These are phyloP conservation scores for Phialemoniopsis sp. DNA, from an alignment of 2,329 filamentous ascomycete genomes.

Conservation along the genomic window DNA sequence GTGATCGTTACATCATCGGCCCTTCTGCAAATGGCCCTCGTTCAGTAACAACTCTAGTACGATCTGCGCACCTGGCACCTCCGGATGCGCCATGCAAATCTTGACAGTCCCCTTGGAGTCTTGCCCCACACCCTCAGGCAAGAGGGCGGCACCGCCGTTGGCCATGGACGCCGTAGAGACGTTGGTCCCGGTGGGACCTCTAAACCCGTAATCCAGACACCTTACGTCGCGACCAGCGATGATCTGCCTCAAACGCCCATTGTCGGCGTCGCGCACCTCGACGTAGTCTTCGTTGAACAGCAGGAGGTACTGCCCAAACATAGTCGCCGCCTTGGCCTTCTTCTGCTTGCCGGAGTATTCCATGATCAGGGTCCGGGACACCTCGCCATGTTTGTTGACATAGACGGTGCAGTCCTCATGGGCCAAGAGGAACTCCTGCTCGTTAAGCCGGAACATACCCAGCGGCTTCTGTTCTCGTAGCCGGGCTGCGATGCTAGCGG, in stretches of 20 bases:
- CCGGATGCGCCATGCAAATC: constrained; percentile 91
- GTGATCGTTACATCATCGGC: constrained; percentile 2
- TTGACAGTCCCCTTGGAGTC: constrained; percentile 76
- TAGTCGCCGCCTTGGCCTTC: constrained; percentile 76
- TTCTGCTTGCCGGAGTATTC: constrained; percentile 90
- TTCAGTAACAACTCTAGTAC: constrained; percentile 91
- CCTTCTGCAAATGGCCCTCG: constrained; percentile 65
- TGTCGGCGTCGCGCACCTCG: constrained; percentile 94
- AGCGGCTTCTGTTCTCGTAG: constrained; percentile 81
- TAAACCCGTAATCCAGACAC: constrained; percentile 80
- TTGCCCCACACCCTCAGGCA: constrained; percentile 16
- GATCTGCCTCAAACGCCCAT: constrained; percentile 88
- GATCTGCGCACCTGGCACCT: constrained; percentile 78
- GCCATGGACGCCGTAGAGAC: constrained; percentile 21
- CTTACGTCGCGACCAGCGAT: constrained; percentile 88
- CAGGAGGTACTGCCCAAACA: constrained; percentile 87
- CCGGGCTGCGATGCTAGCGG: constrained; percentile 79
- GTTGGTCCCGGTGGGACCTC: constrained; percentile 48
- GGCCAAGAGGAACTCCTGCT: constrained; percentile 86
- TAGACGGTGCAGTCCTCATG: constrained; percentile 98
- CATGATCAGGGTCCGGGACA: constrained; percentile 92
- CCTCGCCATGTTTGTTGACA: constrained; percentile 96
- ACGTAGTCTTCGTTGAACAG: constrained; percentile 96
- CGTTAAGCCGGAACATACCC: constrained; percentile 93
- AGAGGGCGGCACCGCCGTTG: constrained; percentile 21